Evolutionary conservation across 805 yeast genomes (phyloP), one percentile per base, ranked within the genome.

Genomic region (Teunomyces funiuensis): DNA sequence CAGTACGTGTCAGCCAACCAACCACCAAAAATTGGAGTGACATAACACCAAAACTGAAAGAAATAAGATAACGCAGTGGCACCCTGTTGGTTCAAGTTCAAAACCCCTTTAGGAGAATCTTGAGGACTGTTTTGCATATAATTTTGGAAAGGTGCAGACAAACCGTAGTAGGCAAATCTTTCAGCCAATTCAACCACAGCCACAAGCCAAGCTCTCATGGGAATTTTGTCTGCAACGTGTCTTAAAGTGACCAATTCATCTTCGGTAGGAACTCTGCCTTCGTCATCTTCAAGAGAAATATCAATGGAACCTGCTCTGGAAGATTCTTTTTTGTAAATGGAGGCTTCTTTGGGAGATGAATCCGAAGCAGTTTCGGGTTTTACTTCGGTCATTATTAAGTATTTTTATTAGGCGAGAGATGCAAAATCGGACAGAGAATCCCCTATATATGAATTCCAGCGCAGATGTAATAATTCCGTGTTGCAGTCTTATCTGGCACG

Each of bases 21-120:
- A 41, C 88, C 93, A 50, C 88, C 89, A 41, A 81, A 70, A 41
- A 86, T 70, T 18, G 95, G 95, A 30, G 90, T 83, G 34, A 84
- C 70, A 58, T 85, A 85, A 56, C 89, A 83, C 85, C 88, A 82
- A 60, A 85, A 85, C 57, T 83, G 87, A 72, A 84, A 80, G 53
- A 84, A 79, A 57, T 83, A 79, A 14, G 86, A 76, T 43, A 85
- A 70, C 19, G 85, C 88, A 25, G 85, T 80, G 18, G 91, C 87
- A 46, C 80, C 77, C 46, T 72, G 73, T 41, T 75, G 66, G 37
- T 82, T 80, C 50, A 82, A 69, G 34, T 75, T 74, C 44, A 85
- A 70, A 7, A 82, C 79, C 59, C 88, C 85, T 22, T 55, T 50
- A 14, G 72, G 71, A 9, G 44, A 37, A 46, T 61, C 67, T 28